A percentile compares a stretch with the other conserved stretches of the same genome.
These are phyloP conservation scores for Pleurotus djamor DNA, from an alignment of 768 basidiomycete genomes.

Conservation along the genomic window DNA sequence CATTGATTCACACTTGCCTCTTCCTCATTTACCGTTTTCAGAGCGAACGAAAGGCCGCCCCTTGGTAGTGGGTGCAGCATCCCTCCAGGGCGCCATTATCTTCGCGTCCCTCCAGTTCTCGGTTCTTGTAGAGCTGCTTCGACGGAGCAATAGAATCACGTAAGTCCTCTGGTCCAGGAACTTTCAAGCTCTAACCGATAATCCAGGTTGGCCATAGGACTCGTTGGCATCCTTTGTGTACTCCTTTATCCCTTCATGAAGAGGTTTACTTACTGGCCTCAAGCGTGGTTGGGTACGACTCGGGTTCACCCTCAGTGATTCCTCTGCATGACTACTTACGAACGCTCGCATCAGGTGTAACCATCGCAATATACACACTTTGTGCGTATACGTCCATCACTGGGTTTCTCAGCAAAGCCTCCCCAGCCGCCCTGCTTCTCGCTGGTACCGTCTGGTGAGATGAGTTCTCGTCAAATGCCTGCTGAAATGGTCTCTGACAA, in stretches of 20 bases:
- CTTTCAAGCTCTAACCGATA: neutral
- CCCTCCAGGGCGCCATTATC: neutral
- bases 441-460: neutral
- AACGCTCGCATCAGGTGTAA: constrained; percentile 17
- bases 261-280: constrained; percentile 22
- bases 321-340: neutral
- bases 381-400: neutral
- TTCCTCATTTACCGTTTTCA: neutral
- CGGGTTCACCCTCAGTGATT: neutral
- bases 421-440: neutral
- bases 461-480: neutral
- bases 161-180: neutral
- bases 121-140: neutral
- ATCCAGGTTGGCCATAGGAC: neutral
- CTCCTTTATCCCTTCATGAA: constrained; percentile 24
- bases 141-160: neutral
- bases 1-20: neutral
- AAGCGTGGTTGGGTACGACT: constrained; percentile 17
- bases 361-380: constrained; percentile 14
- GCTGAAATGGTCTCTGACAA: neutral
- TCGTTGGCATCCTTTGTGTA: constrained; percentile 11
- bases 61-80: neutral
- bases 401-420: too few species aligned
- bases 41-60: constrained; percentile 1
- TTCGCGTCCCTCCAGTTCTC: neutral